Evolutionary conservation across 345 rosid species (phyloP), one percentile per base, ranked within the genome.

Genomic region (Citrus unshiu): DNA sequence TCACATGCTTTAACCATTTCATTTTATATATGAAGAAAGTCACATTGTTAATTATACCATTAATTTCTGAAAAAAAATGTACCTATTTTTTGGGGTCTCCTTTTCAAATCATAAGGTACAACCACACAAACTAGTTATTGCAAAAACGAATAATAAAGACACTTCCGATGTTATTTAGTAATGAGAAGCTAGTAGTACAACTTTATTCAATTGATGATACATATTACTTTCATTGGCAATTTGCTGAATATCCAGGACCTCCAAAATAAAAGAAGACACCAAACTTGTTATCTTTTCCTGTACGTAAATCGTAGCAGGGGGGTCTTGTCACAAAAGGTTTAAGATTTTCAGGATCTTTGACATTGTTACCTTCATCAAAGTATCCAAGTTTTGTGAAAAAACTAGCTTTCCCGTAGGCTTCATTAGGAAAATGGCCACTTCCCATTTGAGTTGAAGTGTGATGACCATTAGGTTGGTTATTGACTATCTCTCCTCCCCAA

Each of bases 401-500:
- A 58, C 85, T 69, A 13, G 92, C 72, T 19, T 74, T 87, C 24
- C 86, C 76, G 40, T 62, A 83, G 51, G 90, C 85, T 72, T 76
- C 82, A 4, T 64, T 74, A 1, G 89, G 81, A 25, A 87, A 89
- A 73, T 68, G 83, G 0, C 89, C 89, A 73, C 92, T 87, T 6
- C 90, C 90, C 90, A 89, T 89, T 4, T 83, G 75, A 22, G 89
- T 86, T 0, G 73, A 16, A 0, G 89, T 83, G 63, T 81, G 89
- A 5, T 39, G 67, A 19, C 78, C 83, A 0, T 27, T 59, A 5
- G 72, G 7, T 7, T 27, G 32, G 9, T 40, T 40, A 72, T 89
- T 78, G 7, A 77, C 70, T 21, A 89, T 30, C 79, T 87, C 92
- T 1, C 92, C 90, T 19, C 92, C 90, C 86, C 86, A 85, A 4